Evolutionary conservation across 352 stramenopile genomes (phyloP).

Genomic region (Aphanomyces stellatus): DNA sequence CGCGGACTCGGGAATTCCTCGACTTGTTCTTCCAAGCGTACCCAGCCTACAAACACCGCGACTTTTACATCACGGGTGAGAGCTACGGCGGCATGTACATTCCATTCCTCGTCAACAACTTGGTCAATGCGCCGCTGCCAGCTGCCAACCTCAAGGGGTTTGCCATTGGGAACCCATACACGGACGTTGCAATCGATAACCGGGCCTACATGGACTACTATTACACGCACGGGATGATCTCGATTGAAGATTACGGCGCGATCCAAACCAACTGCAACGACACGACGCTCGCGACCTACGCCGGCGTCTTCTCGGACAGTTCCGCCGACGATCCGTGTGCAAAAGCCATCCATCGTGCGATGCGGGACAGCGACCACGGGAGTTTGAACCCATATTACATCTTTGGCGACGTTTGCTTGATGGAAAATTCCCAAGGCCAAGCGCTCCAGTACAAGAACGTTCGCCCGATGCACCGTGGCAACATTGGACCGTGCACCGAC

Average conservation of each 20-base stretch:
- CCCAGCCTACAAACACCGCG: constrained; percentile 43
- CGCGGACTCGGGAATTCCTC: constrained; percentile 51
- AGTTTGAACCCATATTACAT: constrained; percentile 64
- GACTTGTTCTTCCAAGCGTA: constrained; percentile 67
- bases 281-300: constrained; percentile 21
- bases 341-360: background rate
- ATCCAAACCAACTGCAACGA: constrained; percentile 44
- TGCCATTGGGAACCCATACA: constrained; percentile 61
- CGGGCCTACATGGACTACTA: constrained; percentile 28
- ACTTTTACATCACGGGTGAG: constrained; percentile 83
- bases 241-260: constrained; percentile 42
- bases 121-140: constrained; percentile 42
- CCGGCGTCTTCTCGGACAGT: constrained; percentile 27
- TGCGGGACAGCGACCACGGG: constrained; percentile 3
- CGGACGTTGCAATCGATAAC: constrained; percentile 24
- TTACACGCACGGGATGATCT: constrained; percentile 70
- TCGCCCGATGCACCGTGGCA: constrained; percentile 45
- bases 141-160: constrained; percentile 51
- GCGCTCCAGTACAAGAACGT: constrained; percentile 36
- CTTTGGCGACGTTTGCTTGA: constrained; percentile 52
- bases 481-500: constrained; percentile 45
- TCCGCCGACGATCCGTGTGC: background rate
- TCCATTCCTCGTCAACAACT: constrained; percentile 55
- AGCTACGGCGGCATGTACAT: constrained; percentile 86
- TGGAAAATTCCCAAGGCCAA: constrained; percentile 39